These are phyloP conservation scores for Musa schizocarpa DNA, from an alignment of 176 grass and related monocot species.

Conservation along the genomic window DNA sequence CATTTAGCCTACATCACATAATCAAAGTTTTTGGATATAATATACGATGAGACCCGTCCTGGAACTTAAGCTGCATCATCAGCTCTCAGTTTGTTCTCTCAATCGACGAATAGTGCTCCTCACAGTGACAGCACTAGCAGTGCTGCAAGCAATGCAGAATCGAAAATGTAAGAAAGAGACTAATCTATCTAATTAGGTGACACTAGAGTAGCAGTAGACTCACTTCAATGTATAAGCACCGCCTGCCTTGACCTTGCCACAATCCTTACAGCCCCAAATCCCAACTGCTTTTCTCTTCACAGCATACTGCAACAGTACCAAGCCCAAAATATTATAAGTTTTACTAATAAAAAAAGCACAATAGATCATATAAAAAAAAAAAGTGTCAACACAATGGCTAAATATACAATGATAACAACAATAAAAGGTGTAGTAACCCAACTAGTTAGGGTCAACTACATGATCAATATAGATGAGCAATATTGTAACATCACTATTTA, in stretches of 20 bases:
- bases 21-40: too few relatives aligned
- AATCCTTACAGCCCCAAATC: slow-evolving; percentile 22
- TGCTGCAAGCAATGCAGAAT: background rate
- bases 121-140: background rate
- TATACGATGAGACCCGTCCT: too few relatives aligned
- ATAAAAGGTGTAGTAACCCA: too few relatives aligned
- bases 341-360: background rate
- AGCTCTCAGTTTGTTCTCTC: slow-evolving; percentile 1
- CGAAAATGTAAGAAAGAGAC: background rate
- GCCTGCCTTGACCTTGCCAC: slow-evolving; percentile 12
- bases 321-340: background rate
- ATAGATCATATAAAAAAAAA: background rate
- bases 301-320: background rate
- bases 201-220: background rate
- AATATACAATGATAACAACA: too few relatives aligned
- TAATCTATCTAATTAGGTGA: background rate
- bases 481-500: too few relatives aligned
- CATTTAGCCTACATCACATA: too few relatives aligned
- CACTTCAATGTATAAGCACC: slow-evolving; percentile 9
- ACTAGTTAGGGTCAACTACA: too few relatives aligned
- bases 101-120: background rate
- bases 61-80: background rate
- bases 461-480: too few relatives aligned
- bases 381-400: too few relatives aligned
- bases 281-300: slow-evolving; percentile 16